These are phyloP conservation scores for Candida oleophila DNA, from an alignment of 805 yeast genomes.

Conservation along the genomic window DNA sequence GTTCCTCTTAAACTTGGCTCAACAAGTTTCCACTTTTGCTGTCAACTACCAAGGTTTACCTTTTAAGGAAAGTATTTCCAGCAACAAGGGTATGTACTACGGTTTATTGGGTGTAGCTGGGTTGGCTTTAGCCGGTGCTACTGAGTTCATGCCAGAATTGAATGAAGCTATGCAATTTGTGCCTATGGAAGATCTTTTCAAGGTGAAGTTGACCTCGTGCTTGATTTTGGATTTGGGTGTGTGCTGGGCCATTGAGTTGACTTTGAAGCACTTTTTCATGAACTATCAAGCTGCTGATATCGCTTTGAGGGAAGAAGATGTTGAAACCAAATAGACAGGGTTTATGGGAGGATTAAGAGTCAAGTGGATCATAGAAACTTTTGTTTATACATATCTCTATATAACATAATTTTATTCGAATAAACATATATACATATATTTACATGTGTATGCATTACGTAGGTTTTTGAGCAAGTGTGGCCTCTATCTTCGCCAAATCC, in stretches of 20 bases:
- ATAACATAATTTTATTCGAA: background rate
- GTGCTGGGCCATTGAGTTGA: conserved; percentile 74
- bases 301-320: conserved; percentile 47
- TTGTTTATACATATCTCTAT: conserved; percentile 2
- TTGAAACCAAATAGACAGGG: too few relatives aligned
- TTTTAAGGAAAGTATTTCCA: conserved; percentile 85
- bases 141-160: conserved; percentile 92
- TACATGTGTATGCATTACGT: background rate
- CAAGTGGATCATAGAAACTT: background rate
- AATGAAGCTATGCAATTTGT: conserved; percentile 92
- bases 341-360: conserved; percentile 2
- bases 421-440: too few relatives aligned
- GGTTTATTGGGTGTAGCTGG: conserved; percentile 90
- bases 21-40: conserved; percentile 96
- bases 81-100: conserved; percentile 95
- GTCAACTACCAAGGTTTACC: conserved; percentile 98
- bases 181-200: conserved; percentile 74
- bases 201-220: conserved; percentile 68
- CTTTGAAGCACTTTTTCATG: conserved; percentile 83
- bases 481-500: background rate
- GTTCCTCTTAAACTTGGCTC: conserved; percentile 89
- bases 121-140: conserved; percentile 85
- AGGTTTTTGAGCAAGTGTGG: too few relatives aligned
- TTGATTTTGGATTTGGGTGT: conserved; percentile 75
- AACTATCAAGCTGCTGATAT: conserved; percentile 92